Evolutionary conservation across 345 rosid species (phyloP), one percentile per base, ranked within the genome.

Genomic region (Murraya paniculata): DNA sequence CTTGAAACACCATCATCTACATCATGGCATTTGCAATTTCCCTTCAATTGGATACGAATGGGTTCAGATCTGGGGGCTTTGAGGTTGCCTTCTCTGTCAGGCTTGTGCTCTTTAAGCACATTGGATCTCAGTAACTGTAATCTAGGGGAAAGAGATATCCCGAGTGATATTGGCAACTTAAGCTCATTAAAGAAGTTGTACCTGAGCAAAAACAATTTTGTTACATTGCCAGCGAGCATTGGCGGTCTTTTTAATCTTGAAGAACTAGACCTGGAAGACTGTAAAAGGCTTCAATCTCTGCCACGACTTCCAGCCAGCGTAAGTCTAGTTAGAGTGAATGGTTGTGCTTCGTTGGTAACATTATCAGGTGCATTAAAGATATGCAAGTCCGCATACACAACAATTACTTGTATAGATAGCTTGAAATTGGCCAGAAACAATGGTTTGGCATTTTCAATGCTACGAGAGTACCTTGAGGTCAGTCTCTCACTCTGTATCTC

Each of bases 301-400:
- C 39, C 39, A 6, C 9, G 4, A 31, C 72, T 85, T 73, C 87
- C 83, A 18, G 59, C 64, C 22, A 76, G 45, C 27, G 13, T 78
- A 5, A n/a, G n/a, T 48, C 21, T 7, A 4, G 8, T 82, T 19
- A 71, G 7, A 45, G 68, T 81, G 53, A 41, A 9, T 8, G 64
- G 57, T 9, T 82, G 82, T 30, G 41, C 65, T 41, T 75, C 77
- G 1, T 25, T 82, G 25, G 82, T 78, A 48, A 71, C 22, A n/a
- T 65, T 79, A 25, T 5, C 73, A 11, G 56, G 56, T 59, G 53
- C 58, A 66, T 81, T 71, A 9, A 70, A 66, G 2, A 21, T 31
- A 9, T 70, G 24, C 74, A 58, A 71, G n/a, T 24, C 77, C 8
- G 70, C 74, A 58, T 69, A 59, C 21, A 2, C n/a, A 21, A 2